Conservation (phyloP, 352 stramenopile species). For the Phytophthora boehmeriae region DNA sequence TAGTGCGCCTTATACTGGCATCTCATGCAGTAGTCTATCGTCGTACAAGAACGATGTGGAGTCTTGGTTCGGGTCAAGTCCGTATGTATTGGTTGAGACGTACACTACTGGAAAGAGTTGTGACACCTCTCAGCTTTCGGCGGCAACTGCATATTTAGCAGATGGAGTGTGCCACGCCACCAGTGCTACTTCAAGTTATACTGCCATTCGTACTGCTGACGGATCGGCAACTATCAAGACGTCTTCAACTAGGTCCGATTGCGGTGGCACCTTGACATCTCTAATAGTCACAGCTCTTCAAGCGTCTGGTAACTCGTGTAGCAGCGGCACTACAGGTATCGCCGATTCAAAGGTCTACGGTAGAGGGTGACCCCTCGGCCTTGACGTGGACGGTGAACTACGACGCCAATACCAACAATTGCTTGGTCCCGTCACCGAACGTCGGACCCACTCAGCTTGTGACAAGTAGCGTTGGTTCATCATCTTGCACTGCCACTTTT, state of each 20-base stretch:
- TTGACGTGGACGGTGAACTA: too few species aligned
- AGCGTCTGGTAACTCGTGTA: constrained; percentile 9
- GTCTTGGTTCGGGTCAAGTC: constrained; percentile 1
- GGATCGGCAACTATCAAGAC: neutral
- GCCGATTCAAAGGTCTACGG: too few species aligned
- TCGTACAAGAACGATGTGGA: too few species aligned
- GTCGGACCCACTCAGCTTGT: too few species aligned
- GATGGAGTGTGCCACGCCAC: neutral
- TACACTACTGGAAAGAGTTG: neutral
- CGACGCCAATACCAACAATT: too few species aligned
- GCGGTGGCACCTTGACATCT: neutral
- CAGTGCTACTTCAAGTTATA: neutral
- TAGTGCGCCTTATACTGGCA: too few species aligned
- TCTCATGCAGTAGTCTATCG: too few species aligned
- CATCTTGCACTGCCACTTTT: too few species aligned
- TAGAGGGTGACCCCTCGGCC: too few species aligned
- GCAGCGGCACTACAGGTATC: neutral
- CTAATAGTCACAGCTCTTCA: constrained; percentile 4
- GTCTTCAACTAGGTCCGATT: constrained; percentile 1
- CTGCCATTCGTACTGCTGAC: neutral
- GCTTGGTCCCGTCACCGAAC: too few species aligned
- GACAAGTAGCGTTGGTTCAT: too few species aligned
- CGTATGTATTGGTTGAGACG: constrained; percentile 1
- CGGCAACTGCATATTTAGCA: neutral
- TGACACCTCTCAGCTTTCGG: neutral